Evolutionary conservation across 2,329 filamentous ascomycete genomes (phyloP).

Genomic region (Beauveria brongniartii): DNA sequence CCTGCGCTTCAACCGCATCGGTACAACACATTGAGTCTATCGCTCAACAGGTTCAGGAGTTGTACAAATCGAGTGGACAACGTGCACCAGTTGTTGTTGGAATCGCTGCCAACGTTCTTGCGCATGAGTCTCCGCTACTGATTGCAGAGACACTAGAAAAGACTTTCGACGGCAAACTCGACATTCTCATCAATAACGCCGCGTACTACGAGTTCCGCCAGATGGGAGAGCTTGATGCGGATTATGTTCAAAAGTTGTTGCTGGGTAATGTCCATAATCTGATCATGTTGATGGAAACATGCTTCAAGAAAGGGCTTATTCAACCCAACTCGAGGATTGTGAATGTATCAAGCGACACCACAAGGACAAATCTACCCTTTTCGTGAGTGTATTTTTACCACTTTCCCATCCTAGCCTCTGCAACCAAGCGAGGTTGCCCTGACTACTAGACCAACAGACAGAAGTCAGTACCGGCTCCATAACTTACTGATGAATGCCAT

Average conservation of each 20-base stretch:
- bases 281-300: not conserved
- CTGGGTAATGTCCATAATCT: not conserved
- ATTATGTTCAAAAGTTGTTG: not conserved
- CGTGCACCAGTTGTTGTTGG: not conserved
- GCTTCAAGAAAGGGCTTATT: not conserved
- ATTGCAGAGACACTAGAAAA: not conserved
- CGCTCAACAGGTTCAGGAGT: not conserved
- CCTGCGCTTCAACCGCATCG: not conserved
- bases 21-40: not conserved
- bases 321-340: not conserved
- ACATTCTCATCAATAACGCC: not conserved
- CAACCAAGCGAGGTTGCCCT: not conserved
- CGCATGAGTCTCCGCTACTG: not conserved
- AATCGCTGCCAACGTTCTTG: not conserved
- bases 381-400: not conserved
- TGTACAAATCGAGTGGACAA: not conserved
- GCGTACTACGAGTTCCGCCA: not conserved
- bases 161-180: not conserved
- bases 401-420: too few relatives aligned
- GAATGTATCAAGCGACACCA: not conserved
- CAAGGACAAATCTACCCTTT: not conserved
- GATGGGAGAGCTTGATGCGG: not conserved
- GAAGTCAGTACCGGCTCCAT: not conserved
- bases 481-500: not conserved
- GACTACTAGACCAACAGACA: not conserved